phyloP scores from a whole-genome alignment of 78 protist genomes.

The Dictyostelium intermedium region DNA sequence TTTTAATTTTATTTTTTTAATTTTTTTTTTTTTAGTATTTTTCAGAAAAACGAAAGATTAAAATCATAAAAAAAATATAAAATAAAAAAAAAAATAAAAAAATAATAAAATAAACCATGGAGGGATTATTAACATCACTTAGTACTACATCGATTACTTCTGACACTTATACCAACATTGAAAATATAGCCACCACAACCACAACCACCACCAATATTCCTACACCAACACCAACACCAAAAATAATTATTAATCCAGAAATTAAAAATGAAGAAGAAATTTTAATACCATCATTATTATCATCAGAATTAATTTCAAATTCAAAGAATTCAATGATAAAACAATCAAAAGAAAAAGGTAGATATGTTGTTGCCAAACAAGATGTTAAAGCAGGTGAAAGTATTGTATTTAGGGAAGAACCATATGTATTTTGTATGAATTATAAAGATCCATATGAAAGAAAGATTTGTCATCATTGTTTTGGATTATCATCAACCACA shows the following conservation, averaged over 20 bases:
- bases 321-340: slow-evolving; percentile 1
- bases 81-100: not conserved
- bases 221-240: not conserved
- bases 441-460: slow-evolving; percentile 19
- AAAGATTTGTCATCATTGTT: slow-evolving; percentile 33
- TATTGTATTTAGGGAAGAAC: slow-evolving; percentile 16
- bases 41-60: not conserved
- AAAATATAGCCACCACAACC: not conserved
- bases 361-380: slow-evolving; percentile 19
- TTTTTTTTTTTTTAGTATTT: not conserved
- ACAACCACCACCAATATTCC: not conserved
- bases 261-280: not conserved
- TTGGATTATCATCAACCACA: not conserved
- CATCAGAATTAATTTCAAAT: not conserved
- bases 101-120: not conserved
- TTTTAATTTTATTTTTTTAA: not conserved
- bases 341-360: slow-evolving; percentile 31
- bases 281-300: not conserved
- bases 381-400: slow-evolving; percentile 15
- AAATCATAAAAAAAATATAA: not conserved
- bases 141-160: not conserved
- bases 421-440: slow-evolving; percentile 11
- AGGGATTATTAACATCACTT: not conserved
- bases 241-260: not conserved
- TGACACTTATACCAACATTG: not conserved